Base-by-base conservation (phyloP, 768 basidiomycete species). In the Fomitopsis serialis region DNA sequence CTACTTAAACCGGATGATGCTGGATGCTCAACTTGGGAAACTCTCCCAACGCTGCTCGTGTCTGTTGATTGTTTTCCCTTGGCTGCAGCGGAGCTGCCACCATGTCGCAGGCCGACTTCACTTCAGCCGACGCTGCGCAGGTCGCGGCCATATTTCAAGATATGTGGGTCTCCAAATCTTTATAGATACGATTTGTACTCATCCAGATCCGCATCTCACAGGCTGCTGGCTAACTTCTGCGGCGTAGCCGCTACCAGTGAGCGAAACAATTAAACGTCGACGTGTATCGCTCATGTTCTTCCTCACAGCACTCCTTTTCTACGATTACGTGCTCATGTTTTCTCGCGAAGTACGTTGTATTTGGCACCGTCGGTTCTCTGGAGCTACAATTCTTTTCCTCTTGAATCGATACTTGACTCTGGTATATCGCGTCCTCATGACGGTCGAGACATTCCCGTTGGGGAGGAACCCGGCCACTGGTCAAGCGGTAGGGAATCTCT, bases 321-420 rank as follows among this genome's bases (percentile, higher is more conserved):
- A 50, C 29, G 57, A 58, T 42, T 52, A 53, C 32, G 32, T 36
- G 21, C 17, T 55, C 8, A 55, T 54, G n/a, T 55, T 53, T 27
- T 32, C 45, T 3, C 45, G 48, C 22, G 53, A 54, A 32, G 37
- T 54, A 3, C 34, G 35, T 12, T 54, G 53, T 32, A 49, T 54
- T 2, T 54, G 53, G 53, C 21, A 32, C n/a, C 53, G 53, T 23
- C 11, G 44, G 25, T 48, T 54, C 40, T 23, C 46, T 8, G 35
- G 4, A 21, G 46, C 48, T 3, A 54, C 47, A 2, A 24, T 49
- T 11, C 29, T 54, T 4, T 54, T 54, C 24, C 19, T 48, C 9
- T 29, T 54, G 25, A 54, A 54, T 35, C 53, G 53, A 25, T 54
- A 54, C 34, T 11, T 54, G 19, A 46, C 34, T 9, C 23, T 53